A percentile compares a stretch with the other conserved stretches of the same genome.
Conservation (phyloP, 176 grass and related monocot genomes). For the Oryza nivara region DNA sequence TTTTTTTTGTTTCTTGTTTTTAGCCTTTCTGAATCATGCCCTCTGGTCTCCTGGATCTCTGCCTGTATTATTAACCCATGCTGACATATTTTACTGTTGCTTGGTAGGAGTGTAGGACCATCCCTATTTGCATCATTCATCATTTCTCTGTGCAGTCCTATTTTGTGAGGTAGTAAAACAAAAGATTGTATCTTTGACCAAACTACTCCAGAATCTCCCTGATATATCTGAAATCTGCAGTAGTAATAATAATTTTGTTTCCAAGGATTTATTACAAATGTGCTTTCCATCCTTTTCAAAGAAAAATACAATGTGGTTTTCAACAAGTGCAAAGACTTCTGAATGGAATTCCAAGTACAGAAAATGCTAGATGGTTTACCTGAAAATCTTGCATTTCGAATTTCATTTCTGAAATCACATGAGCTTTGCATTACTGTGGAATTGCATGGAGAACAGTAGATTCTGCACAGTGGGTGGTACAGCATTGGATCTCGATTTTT, state of each 20-base stretch:
- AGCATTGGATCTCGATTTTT: background rate
- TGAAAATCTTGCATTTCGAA: background rate
- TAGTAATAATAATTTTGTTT: background rate
- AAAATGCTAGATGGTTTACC: background rate
- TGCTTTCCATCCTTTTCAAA: no score
- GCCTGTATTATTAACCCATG: slow-evolving; percentile 25
- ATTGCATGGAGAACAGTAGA: slow-evolving; percentile 5
- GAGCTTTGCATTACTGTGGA: background rate
- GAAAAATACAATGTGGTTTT: no score
- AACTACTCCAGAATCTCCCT: background rate
- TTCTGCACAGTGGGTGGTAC: background rate
- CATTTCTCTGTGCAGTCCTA: background rate
- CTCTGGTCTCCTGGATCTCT: slow-evolving; percentile 4
- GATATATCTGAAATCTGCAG: background rate
- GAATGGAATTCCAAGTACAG: background rate
- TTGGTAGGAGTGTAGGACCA: slow-evolving; percentile 12
- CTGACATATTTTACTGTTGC: background rate
- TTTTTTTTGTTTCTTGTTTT: slow-evolving; percentile 1
- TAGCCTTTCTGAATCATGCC: slow-evolving; percentile 18
- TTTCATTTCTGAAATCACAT: background rate
- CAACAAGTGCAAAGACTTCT: no score
- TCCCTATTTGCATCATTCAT: background rate
- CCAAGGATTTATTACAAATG: background rate
- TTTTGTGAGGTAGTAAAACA: background rate
- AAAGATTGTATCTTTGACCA: slow-evolving; percentile 19